phyloP scores from a whole-genome alignment of 441 rosid species.

The Bocquillonia castaneifolia region DNA sequence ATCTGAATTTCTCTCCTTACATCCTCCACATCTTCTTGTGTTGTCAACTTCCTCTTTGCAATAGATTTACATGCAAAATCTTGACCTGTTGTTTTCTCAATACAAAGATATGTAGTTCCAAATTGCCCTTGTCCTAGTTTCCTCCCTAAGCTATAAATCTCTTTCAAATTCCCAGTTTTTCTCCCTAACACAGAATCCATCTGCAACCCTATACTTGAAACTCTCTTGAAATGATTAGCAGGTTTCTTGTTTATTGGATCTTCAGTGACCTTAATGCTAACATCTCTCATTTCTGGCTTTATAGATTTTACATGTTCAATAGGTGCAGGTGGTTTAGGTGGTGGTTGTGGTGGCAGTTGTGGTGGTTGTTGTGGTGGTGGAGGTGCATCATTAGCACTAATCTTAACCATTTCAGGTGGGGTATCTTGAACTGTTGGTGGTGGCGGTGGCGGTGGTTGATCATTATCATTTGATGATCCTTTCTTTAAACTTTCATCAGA shows the following conservation, averaged over 20 bases:
- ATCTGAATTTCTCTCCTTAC: conserved; percentile 95
- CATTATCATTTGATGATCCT: conserved; percentile 16
- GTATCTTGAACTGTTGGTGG: conserved; percentile 40
- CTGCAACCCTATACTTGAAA: conserved; percentile 61
- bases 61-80: conserved; percentile 83
- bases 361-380: too few species aligned
- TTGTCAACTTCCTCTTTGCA: conserved; percentile 70
- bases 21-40: conserved; percentile 78
- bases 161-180: conserved; percentile 76
- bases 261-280: conserved; percentile 19
- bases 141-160: conserved; percentile 70
- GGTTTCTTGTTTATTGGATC: conserved; percentile 47
- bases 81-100: conserved; percentile 55
- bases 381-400: too few species aligned
- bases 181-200: conserved; percentile 73
- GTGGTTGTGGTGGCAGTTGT: too few species aligned
- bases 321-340: conserved; percentile 14
- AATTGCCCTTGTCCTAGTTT: conserved; percentile 98
- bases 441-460: too few species aligned
- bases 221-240: conserved; percentile 49
- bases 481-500: conserved; percentile 22
- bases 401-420: conserved; percentile 62
- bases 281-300: conserved; percentile 30
- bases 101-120: conserved; percentile 80
- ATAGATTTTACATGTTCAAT: conserved; percentile 25